Base-by-base conservation (phyloP, 2,329 filamentous ascomycete species). In the Rutstroemia sp. region DNA sequence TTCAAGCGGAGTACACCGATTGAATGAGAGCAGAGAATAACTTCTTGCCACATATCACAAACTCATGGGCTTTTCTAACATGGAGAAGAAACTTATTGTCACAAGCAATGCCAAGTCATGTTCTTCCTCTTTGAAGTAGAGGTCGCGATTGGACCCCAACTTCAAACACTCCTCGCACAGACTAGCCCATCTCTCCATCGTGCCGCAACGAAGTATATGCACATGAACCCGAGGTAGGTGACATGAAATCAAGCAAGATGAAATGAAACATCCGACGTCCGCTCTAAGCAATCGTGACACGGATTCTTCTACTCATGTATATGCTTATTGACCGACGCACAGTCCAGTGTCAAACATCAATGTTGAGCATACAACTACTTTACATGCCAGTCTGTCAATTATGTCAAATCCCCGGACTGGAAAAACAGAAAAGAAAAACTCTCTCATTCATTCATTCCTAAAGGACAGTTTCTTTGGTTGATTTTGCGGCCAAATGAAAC, bases 121-220 rank as follows among this genome's bases (percentile, higher is more conserved):
- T 46, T 46, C 19, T 47, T 47, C 17, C 45, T 25, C 14, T 30
- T 52, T 47, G 2, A 37, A 48, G 8, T 17, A 7, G 3, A 30
- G 25, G 51, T 48, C 51, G 17, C 41, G 41, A 48, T 48, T 53
- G 51, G 41, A 27, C n/a, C 21, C 19, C 42, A 53, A 53, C 3
- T 23, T 23, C 23, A 23, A 23, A 53, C 51, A 53, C 19, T 53
- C 47, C 42, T 30, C 51, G 51, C 41, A 53, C 51, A 48, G 51
- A 53, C 51, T 53, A 53, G 51, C 21, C 47, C 25, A 47, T 53
- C 19, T 23, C 27, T 38, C 2, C 27, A 30, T 8, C 27, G 27
- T 30, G 27, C 27, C 7, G 27, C 8, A 30, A 48, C 21, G 17
- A 19, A 16, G 25, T 16, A 5, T 25, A 47, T 27, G 6, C 42